Percentiles rank a stretch among this genome's conserved stretches.
phyloP scores from a whole-genome alignment of 805 yeast genomes.

The Zygotorulaspora danielsina region DNA sequence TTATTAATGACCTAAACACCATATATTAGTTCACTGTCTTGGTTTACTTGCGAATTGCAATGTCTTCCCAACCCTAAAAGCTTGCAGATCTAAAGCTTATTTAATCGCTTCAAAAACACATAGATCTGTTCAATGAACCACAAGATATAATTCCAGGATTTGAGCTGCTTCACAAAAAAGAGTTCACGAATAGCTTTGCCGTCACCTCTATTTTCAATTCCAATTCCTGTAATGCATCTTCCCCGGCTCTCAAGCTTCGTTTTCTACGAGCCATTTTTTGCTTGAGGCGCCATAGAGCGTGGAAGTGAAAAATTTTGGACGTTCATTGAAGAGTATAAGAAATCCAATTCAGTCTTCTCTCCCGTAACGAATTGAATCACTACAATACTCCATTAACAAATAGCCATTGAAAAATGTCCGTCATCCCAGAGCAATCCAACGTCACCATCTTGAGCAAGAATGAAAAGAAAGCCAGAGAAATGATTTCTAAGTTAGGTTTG shows the following conservation, averaged over 20 bases:
- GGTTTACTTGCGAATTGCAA: neutral
- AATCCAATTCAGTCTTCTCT: too few relatives aligned
- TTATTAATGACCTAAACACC: neutral
- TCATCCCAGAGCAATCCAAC: constrained; percentile 31
- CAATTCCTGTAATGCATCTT: neutral
- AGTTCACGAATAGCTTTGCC: neutral
- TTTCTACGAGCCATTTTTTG: neutral
- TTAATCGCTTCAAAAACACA: neutral
- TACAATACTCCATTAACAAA: too few relatives aligned
- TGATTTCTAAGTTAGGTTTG: constrained; percentile 81
- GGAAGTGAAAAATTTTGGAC: constrained; percentile 5
- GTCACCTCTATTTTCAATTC: neutral
- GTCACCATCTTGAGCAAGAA: constrained; percentile 72
- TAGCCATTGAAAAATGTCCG: constrained; percentile 25
- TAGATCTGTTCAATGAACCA: neutral
- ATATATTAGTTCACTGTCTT: neutral
- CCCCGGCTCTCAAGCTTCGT: neutral
- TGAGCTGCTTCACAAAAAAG: neutral
- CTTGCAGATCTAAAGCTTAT: neutral
- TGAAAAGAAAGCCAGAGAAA: constrained; percentile 93
- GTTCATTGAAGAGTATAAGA: neutral
- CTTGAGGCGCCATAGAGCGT: too few relatives aligned
- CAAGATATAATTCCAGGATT: too few relatives aligned
- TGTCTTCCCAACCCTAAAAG: neutral
- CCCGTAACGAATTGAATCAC: too few relatives aligned